Evolutionary conservation across 2,329 filamentous ascomycete genomes (phyloP).

Genomic region (Tolypocladium nubicola): DNA sequence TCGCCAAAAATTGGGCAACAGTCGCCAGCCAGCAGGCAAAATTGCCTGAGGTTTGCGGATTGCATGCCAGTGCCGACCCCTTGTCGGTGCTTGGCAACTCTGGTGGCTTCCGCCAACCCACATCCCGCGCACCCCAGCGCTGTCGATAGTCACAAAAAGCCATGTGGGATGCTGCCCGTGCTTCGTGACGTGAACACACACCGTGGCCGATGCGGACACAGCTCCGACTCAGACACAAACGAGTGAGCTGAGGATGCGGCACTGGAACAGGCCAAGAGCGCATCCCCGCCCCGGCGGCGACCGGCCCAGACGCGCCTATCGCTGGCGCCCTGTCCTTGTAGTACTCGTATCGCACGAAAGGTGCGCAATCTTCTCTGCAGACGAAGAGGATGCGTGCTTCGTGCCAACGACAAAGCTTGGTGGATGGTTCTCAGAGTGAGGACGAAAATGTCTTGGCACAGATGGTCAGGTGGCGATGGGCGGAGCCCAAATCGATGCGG

Average conservation of each 20-base stretch:
- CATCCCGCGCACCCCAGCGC: background rate
- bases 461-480: background rate
- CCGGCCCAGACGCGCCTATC: background rate
- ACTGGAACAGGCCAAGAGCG: too few species aligned
- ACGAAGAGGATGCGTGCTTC: background rate
- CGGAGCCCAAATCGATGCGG: background rate
- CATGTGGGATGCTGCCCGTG: too few species aligned
- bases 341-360: too few species aligned
- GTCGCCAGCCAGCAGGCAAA: too few species aligned
- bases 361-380: background rate
- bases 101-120: background rate
- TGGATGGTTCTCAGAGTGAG: background rate
- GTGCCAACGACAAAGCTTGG: background rate
- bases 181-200: background rate
- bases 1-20: background rate
- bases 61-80: background rate
- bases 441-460: background rate
- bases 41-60: background rate
- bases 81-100: background rate
- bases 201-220: background rate
- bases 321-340: background rate
- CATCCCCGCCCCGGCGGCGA: background rate
- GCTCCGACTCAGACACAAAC: background rate
- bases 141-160: background rate
- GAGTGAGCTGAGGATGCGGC: too few species aligned